phyloP scores from a whole-genome alignment of 352 stramenopile genomes.

The Phytopythium kandeliae region DNA sequence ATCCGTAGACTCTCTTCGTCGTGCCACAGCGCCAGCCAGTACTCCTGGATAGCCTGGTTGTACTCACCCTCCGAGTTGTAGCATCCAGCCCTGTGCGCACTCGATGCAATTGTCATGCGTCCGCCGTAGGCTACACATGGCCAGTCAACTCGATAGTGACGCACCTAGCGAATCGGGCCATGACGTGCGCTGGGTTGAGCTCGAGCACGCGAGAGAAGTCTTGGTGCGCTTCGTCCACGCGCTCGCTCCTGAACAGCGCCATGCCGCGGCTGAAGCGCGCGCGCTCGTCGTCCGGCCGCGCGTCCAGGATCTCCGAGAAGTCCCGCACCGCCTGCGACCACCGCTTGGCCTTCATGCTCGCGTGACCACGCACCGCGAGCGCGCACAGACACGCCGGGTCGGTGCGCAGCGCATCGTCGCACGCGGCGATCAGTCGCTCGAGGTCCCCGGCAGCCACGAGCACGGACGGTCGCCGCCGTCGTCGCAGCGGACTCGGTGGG shows the following conservation, averaged over 20 bases:
- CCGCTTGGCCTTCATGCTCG: conserved; percentile 65
- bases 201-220: conserved; percentile 64
- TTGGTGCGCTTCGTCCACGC: conserved; percentile 43
- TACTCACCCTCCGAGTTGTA: conserved; percentile 71
- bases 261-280: conserved; percentile 68
- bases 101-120: no score
- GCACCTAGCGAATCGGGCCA: conserved; percentile 64
- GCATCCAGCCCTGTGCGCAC: conserved; percentile 40
- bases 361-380: conserved; percentile 51
- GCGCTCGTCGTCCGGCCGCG: conserved; percentile 50
- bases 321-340: conserved; percentile 49
- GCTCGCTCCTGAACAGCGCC: conserved; percentile 51
- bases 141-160: no score
- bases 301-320: conserved; percentile 46
- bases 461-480: conserved; percentile 11
- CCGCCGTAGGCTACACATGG: no score
- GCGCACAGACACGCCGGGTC: conserved; percentile 55
- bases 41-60: conserved; percentile 68
- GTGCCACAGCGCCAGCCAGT: conserved; percentile 60
- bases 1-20: conserved; percentile 37
- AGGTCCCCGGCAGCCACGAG: conserved; percentile 37
- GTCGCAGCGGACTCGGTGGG: neutral
- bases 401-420: conserved; percentile 26
- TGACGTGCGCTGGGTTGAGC: conserved; percentile 69
- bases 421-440: conserved; percentile 48